Conservation (phyloP, 2,329 filamentous ascomycete species). For the Pseudopyrenochaeta lycopersici region DNA sequence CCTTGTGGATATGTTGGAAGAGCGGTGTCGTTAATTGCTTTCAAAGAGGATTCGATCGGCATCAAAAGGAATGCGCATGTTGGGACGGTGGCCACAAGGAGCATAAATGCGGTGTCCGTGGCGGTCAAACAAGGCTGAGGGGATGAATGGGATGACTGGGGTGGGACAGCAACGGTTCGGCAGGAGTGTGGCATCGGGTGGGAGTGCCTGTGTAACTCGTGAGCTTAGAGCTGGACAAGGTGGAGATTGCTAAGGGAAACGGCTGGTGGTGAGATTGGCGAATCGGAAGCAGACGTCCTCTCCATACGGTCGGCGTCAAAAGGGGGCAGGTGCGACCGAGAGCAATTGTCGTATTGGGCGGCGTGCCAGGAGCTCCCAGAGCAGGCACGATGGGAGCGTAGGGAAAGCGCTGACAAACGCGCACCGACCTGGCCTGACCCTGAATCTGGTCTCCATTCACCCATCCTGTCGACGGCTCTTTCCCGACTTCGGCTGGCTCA, state of each 20-base stretch:
- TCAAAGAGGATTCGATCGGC: background rate
- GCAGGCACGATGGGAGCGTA: background rate
- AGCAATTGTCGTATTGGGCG: too few relatives aligned
- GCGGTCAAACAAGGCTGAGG: conserved; percentile 17
- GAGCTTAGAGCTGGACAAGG: background rate
- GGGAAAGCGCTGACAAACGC: background rate
- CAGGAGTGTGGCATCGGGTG: conserved; percentile 4
- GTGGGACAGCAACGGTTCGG: conserved; percentile 5
- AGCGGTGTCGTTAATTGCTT: conserved; percentile 18
- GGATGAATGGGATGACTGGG: conserved; percentile 13
- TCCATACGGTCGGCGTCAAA: too few relatives aligned
- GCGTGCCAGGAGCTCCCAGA: too few relatives aligned
- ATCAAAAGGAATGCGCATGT: background rate
- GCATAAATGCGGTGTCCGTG: conserved; percentile 2
- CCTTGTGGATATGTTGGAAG: background rate
- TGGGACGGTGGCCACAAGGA: conserved; percentile 7
- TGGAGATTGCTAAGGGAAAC: conserved; percentile 11
- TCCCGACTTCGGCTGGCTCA: conserved; percentile 27
- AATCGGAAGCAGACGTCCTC: too few relatives aligned
- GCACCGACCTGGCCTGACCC: too few relatives aligned
- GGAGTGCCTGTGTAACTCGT: conserved; percentile 10
- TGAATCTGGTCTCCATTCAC: too few relatives aligned
- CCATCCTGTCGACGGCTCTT: conserved; percentile 4
- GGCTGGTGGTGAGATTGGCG: background rate
- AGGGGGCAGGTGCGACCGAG: too few relatives aligned